Percentiles rank a stretch among this genome's conserved stretches.
phyloP scores from a whole-genome alignment of 139 green algal species.

The Yamagishiella unicocca region DNA sequence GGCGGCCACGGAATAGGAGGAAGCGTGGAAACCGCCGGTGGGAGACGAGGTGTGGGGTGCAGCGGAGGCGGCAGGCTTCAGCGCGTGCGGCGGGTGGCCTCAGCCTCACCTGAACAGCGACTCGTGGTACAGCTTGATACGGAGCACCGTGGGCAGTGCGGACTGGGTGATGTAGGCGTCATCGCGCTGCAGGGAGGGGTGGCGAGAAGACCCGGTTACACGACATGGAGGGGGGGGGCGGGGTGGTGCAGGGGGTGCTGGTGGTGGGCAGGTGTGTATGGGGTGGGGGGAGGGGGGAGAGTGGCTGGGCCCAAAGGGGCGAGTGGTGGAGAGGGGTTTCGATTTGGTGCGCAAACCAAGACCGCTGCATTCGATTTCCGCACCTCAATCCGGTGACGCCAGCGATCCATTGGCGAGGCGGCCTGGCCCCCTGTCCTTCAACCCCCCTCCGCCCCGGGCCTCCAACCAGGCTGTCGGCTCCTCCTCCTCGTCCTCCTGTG shows the following conservation, averaged over 20 bases:
- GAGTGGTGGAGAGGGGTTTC: too few species aligned
- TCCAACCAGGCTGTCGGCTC: too few species aligned
- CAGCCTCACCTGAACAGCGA: constrained; percentile 79
- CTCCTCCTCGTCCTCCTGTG: too few species aligned
- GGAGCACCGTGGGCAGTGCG: constrained; percentile 86
- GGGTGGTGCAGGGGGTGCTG: neutral
- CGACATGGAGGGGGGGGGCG: neutral
- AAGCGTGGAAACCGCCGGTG: too few species aligned
- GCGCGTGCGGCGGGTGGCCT: neutral
- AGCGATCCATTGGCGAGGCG: too few species aligned
- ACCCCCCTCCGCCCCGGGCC: too few species aligned
- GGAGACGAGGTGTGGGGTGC: neutral
- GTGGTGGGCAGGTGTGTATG: neutral
- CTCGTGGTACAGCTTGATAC: constrained; percentile 98
- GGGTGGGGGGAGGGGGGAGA: neutral
- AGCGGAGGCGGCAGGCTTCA: neutral
- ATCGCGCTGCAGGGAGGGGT: constrained; percentile 6
- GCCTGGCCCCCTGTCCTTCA: too few species aligned
- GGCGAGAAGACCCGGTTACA: too few species aligned
- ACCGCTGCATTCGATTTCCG: too few species aligned
- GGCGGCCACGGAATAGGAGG: too few species aligned
- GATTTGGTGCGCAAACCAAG: too few species aligned
- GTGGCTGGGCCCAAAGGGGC: neutral
- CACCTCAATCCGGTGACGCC: too few species aligned
- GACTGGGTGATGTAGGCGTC: constrained; percentile 65